A percentile compares a stretch with the other conserved stretches of the same genome.
phyloP scores from a whole-genome alignment of 176 grass and related monocot genomes.

The Lolium perenne region DNA sequence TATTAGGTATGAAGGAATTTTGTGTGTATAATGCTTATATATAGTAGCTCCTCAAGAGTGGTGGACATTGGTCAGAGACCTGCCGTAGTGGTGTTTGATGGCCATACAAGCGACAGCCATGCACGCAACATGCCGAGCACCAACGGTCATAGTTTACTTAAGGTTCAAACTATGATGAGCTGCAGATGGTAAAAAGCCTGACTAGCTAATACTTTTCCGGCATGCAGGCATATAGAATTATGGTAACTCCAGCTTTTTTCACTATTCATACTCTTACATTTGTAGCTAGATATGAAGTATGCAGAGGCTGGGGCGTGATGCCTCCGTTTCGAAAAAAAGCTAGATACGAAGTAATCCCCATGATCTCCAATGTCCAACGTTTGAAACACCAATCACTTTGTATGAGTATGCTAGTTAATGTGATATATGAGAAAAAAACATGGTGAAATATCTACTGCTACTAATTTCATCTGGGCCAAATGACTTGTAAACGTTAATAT shows the following conservation, averaged over 20 bases:
- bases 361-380: background rate
- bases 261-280: background rate
- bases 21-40: background rate
- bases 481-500: background rate
- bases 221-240: conserved; percentile 51
- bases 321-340: no score
- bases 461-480: background rate
- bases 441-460: background rate
- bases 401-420: background rate
- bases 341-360: background rate
- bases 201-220: conserved; percentile 44
- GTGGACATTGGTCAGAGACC: conserved; percentile 36
- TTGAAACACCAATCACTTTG: background rate
- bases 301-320: no score
- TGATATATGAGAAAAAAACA: background rate
- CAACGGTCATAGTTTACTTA: conserved; percentile 37
- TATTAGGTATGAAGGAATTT: background rate
- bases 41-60: conserved; percentile 19
- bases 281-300: background rate
- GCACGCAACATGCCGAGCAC: conserved; percentile 50
- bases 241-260: conserved; percentile 22
- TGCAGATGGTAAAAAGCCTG: conserved; percentile 3
- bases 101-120: conserved; percentile 46
- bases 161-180: conserved; percentile 50
- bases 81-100: conserved; percentile 37